phyloP scores from a whole-genome alignment of 177 flowering plant genomes.

The Vitis hybrid region DNA sequence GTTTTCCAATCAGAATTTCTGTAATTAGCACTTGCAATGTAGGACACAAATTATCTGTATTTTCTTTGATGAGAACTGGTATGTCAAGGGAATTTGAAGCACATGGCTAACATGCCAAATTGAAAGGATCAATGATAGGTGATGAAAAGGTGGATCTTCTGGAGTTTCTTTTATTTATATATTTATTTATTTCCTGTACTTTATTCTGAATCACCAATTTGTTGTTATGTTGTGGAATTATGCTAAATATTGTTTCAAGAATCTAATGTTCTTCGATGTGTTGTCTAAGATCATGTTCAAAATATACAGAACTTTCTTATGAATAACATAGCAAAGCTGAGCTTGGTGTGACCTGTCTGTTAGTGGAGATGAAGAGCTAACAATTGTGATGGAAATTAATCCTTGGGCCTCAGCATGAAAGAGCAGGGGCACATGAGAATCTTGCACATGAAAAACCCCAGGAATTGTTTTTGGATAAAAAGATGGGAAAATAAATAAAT shows the following conservation, averaged over 20 bases:
- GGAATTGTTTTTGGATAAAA: no score
- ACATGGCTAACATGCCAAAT: not conserved
- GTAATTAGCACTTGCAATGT: not conserved
- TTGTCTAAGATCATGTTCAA: not conserved
- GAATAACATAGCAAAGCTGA: no score
- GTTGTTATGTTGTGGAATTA: not conserved
- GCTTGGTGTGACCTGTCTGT: no score
- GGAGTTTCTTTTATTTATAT: not conserved
- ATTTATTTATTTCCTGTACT: not conserved
- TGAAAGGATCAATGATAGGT: not conserved
- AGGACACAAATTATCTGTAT: not conserved
- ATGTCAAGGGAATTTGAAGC: not conserved
- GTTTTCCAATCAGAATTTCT: not conserved
- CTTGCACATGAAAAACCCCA: no score
- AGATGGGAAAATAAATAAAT: no score
- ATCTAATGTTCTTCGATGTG: not conserved
- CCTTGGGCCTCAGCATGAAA: no score
- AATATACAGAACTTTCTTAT: no score
- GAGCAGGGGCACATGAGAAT: no score
- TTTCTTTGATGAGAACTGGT: not conserved
- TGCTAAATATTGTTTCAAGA: not conserved
- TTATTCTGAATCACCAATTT: not conserved
- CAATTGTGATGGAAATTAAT: no score
- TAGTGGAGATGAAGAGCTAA: no score
- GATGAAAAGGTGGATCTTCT: not conserved